Base-by-base conservation (phyloP, 2,329 filamentous ascomycete genomes). In the Pestalotiopsis sp. region DNA sequence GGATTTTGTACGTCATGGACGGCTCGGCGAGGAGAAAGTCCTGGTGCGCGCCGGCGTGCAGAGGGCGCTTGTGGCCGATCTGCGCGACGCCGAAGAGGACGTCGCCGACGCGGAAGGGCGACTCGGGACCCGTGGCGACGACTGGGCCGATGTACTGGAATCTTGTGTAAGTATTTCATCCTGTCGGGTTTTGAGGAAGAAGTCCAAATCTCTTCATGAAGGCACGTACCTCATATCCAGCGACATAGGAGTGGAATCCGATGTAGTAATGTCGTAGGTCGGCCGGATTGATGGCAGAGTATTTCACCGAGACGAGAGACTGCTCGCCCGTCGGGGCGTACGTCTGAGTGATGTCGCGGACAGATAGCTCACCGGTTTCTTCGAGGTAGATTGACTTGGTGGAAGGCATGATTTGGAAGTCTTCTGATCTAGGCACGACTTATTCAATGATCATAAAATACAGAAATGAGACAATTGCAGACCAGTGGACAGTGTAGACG, bases 201-300 rank as follows among this genome's bases (percentile, higher is more conserved):
- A 25, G 27, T 31, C 1, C 6, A 31, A 7, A 31, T 31, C 27
- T 31, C 27, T 31, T 31, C 27, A 4, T 31, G 27, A 31, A 36
- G 58, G n/a, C 6, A 62, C 36, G 4, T 41, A 62, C 59, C 27
- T 75, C 73, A 69, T 74, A 74, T 17, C 72, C 73, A 25, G 71
- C 68, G 25, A 75, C 66, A 61, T 67, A 71, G 13, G 72, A 73
- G 70, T 74, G 62, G 45, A 65, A 20, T n/a, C 71, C 72, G 64
- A 74, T 69, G 67, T 70, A 64, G 66, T 60, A 71, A 65, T 75
- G 72, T 2, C 71, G 66, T 38, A 70, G n/a, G 69, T 75, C 72
- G 20, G 70, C 74, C 12, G 74, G 74, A 60, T 73, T 73, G 69
- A 75, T 71, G 64, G 64, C 73, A 5, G 68, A 72, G 66, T 72